These are phyloP conservation scores for Knoxdaviesia proteae DNA, from an alignment of 2,329 filamentous ascomycete genomes.

Conservation along the genomic window DNA sequence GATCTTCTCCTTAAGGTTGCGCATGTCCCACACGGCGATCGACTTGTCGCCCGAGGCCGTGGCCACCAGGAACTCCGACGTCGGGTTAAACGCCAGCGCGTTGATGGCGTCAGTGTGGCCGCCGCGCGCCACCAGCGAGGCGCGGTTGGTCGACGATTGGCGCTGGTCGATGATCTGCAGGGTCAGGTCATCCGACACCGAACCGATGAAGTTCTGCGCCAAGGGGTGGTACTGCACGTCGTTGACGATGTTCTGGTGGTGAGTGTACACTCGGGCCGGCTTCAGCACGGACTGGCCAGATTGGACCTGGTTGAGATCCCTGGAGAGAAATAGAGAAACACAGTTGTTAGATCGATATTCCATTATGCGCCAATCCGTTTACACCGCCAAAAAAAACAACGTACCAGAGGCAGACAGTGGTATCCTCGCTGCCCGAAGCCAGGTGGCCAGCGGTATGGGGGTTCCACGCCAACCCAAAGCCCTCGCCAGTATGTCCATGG, in stretches of 20 bases:
- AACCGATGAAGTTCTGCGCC: conserved; percentile 68
- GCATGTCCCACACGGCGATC: conserved; percentile 84
- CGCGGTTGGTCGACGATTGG: conserved; percentile 39
- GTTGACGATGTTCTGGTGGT: conserved; percentile 83
- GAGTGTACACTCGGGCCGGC: conserved; percentile 57
- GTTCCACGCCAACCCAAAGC: conserved; percentile 86
- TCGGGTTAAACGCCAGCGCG: conserved; percentile 83
- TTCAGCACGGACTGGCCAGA: conserved; percentile 48
- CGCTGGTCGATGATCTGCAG: conserved; percentile 84
- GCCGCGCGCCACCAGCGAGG: conserved; percentile 45
- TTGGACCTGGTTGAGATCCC: conserved; percentile 62
- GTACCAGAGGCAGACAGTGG: conserved; percentile 76
- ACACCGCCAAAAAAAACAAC: neutral
- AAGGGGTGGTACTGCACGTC: conserved; percentile 91
- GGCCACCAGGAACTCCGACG: conserved; percentile 72
- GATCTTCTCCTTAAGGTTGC: conserved; percentile 74
- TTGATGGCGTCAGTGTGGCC: conserved; percentile 91
- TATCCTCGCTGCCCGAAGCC: conserved; percentile 79
- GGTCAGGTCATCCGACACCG: conserved; percentile 85
- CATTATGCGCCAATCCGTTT: conserved; percentile 1
- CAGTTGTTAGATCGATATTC: conserved; percentile 4
- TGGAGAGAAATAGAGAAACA: conserved; percentile 11
- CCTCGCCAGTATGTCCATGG: conserved; percentile 67
- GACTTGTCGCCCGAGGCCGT: conserved; percentile 93
- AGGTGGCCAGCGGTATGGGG: conserved; percentile 64